These are phyloP conservation scores for Apophysomyces trapeziformis DNA, from an alignment of 371 early-diverging fungal species.

Conservation along the genomic window DNA sequence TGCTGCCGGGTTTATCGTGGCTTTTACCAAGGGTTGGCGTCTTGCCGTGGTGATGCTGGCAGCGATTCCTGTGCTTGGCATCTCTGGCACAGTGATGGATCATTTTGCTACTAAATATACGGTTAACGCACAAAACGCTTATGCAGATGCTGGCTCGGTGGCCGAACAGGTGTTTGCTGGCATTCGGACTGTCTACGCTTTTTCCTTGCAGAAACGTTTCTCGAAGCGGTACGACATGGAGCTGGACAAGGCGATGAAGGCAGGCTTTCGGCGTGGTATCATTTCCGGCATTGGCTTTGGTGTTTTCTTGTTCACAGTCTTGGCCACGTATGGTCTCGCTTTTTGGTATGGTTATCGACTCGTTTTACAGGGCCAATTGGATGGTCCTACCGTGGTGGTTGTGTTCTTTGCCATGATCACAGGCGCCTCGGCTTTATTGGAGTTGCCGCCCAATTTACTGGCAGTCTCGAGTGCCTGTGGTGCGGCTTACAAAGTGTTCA, in stretches of 20 bases:
- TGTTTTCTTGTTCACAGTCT: conserved; percentile 65
- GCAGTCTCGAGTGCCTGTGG: conserved; percentile 67
- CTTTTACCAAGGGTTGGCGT: conserved; percentile 86
- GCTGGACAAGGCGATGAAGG: conserved; percentile 56
- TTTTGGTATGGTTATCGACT: conserved; percentile 82
- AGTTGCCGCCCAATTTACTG: conserved; percentile 64
- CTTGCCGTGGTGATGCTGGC: conserved; percentile 78
- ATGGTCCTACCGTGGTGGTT: conserved; percentile 54
- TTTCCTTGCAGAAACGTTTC: conserved; percentile 78
- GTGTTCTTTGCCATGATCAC: conserved; percentile 74
- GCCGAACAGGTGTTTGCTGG: conserved; percentile 76
- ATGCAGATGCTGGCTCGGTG: conserved; percentile 53
- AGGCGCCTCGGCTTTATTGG: conserved; percentile 45
- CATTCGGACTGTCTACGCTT: conserved; percentile 89
- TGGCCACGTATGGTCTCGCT: conserved; percentile 70
- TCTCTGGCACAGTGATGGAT: conserved; percentile 68
- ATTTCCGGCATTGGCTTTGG: conserved; percentile 67
- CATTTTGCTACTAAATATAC: conserved; percentile 63
- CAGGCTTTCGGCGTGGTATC: conserved; percentile 59
- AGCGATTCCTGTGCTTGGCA: conserved; percentile 65
- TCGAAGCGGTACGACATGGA: conserved; percentile 60
- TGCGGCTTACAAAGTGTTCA: conserved; percentile 71
- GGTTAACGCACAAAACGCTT: conserved; percentile 39
- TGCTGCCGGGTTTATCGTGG: conserved; percentile 85
- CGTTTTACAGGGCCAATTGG: conserved; percentile 50